Evolutionary conservation across 2,329 filamentous ascomycete species (phyloP), one percentile per base, ranked within the genome.

Genomic region (Setomelanomma holmii): DNA sequence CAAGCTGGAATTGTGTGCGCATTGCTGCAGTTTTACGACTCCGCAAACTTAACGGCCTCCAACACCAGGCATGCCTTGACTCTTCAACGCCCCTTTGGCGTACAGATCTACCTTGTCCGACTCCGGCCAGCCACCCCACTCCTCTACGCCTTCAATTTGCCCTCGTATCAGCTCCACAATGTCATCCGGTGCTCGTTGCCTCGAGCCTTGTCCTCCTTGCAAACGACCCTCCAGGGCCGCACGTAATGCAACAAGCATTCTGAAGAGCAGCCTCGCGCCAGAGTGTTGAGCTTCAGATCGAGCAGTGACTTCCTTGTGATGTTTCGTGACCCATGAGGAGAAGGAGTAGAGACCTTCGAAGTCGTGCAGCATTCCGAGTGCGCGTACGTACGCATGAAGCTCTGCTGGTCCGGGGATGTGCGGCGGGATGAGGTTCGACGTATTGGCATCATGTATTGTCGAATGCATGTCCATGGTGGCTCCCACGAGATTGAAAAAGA

Each of bases 341-440:
- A 87, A 72, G 4, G 75, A 75, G 4, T 82, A 78, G 67, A 91
- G 84, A 43, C 82, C 84, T 2, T 81, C 74, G 42, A 79, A 78
- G 58, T 90, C 85, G 30, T 81, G 82, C n/a, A 86, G 71, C 45
- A 82, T 80, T 1, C 84, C 88, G 19, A 91, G 75, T 1, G 84
- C 80, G 40, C 86, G 80, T 68, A 91, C 80, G 66, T 89, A 89
- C 2, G 78, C 76, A 60, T 89, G 84, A 1, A 85, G 66, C 33
- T 80, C 72, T 17, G 73, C 72, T 5, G 82, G 79, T 8, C 71
- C 69, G 10, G 86, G 75, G 11, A 76, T 68, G 33, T 78, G 72
- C 6, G 80, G 72, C 1, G 82, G 69, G 6, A 70, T 41, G 7
- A 21, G 17, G 36, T 44, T 30, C 14, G 19, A 4, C 24, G 23